A percentile compares a stretch with the other conserved stretches of the same genome.
Evolutionary conservation across 2,329 filamentous ascomycete genomes (phyloP).

Genomic region (Furcasterigmium furcatum): DNA sequence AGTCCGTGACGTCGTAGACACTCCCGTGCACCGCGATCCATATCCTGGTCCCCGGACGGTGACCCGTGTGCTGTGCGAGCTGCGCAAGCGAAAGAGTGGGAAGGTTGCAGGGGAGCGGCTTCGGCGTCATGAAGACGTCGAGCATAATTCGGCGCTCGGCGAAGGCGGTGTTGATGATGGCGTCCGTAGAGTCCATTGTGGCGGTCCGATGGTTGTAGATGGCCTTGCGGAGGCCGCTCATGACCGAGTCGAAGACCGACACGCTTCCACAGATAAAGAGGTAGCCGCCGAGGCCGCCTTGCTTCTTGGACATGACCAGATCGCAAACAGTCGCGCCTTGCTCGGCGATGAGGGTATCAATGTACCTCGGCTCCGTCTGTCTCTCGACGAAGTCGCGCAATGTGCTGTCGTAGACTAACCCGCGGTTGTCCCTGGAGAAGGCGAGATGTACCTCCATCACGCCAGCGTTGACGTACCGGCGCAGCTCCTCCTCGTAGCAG

Average conservation of each 20-base stretch:
- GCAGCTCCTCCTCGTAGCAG: constrained; percentile 45
- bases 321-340: constrained; percentile 48
- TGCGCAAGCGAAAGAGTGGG: constrained; percentile 47
- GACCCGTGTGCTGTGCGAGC: constrained; percentile 47
- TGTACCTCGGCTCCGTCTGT: constrained; percentile 46
- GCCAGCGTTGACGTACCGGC: constrained; percentile 40
- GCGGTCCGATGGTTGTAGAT: constrained; percentile 50
- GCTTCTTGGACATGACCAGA: constrained; percentile 53
- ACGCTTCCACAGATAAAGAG: constrained; percentile 22
- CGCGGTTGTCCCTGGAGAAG: constrained; percentile 46
- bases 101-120: constrained; percentile 45
- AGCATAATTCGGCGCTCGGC: constrained; percentile 54
- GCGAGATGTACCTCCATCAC: constrained; percentile 50
- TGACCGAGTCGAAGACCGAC: constrained; percentile 48
- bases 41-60: constrained; percentile 39
- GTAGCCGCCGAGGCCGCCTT: constrained; percentile 37
- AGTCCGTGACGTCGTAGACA: constrained; percentile 52
- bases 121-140: constrained; percentile 55
- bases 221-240: constrained; percentile 52
- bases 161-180: constrained; percentile 48
- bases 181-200: constrained; percentile 47
- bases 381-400: constrained; percentile 43
- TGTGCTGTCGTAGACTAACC: constrained; percentile 40
- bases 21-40: constrained; percentile 52
- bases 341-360: constrained; percentile 47